phyloP scores from a whole-genome alignment of 192 early-diverging fungal species.

The Coemansia reversa region DNA sequence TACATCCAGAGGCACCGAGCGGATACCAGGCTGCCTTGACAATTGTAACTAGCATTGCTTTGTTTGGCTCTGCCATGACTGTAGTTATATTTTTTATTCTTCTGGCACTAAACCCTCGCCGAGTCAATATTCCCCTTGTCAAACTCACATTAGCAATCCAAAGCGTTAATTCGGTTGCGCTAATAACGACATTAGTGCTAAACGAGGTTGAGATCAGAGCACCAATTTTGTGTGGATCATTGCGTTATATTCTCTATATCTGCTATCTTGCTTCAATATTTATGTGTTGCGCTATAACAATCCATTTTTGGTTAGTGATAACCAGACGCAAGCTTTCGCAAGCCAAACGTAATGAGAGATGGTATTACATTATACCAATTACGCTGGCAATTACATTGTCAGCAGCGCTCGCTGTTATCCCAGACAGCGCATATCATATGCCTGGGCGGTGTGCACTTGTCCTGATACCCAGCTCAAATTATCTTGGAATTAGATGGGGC shows the following conservation, averaged over 20 bases:
- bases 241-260: constrained; percentile 44
- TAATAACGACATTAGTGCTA: constrained; percentile 29
- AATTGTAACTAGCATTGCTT: constrained; percentile 14
- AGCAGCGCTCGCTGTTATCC: constrained; percentile 28
- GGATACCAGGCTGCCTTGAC: constrained; percentile 8
- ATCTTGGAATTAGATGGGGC: constrained; percentile 43
- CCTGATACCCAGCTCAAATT: constrained; percentile 16
- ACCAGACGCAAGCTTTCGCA: constrained; percentile 36
- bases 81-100: constrained; percentile 35
- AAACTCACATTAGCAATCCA: constrained; percentile 48
- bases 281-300: constrained; percentile 40
- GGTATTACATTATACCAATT: constrained; percentile 49
- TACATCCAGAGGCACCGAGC: background rate
- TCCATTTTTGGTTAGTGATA: constrained; percentile 53
- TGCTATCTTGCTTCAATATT: constrained; percentile 55
- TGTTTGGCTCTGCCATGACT: constrained; percentile 32
- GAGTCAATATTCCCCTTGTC: constrained; percentile 47
- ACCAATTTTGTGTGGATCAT: constrained; percentile 27
- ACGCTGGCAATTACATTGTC: constrained; percentile 32
- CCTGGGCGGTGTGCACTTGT: constrained; percentile 25
- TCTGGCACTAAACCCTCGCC: constrained; percentile 31
- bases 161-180: constrained; percentile 39
- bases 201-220: constrained; percentile 26
- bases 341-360: constrained; percentile 45
- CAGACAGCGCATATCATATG: constrained; percentile 32